Percentiles rank a stretch among this genome's conserved stretches.
phyloP scores from a whole-genome alignment of 108 stramenopile species.

The Cyclotella kingstonii region DNA sequence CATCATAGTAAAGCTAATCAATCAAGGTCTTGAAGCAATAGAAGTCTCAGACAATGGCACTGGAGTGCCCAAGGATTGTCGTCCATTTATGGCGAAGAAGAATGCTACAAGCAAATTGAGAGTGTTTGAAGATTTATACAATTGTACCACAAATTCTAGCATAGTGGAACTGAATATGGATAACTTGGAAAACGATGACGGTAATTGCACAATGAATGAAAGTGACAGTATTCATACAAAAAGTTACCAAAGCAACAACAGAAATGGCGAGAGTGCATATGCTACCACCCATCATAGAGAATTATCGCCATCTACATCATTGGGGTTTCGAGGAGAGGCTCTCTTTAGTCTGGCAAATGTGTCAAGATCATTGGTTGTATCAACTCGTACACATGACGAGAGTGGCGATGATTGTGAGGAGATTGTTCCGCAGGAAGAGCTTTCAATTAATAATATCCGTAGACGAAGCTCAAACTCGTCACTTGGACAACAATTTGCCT shows the following conservation, averaged over 20 bases:
- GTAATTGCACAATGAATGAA: too few species aligned
- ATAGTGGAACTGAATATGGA: slow-evolving; percentile 1
- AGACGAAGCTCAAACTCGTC: not conserved
- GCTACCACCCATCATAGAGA: not conserved
- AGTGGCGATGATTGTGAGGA: not conserved
- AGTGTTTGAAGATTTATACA: slow-evolving; percentile 74
- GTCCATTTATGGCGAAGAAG: slow-evolving; percentile 63
- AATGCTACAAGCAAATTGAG: slow-evolving; percentile 87
- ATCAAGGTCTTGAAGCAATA: slow-evolving; percentile 76
- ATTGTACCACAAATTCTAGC: slow-evolving; percentile 1
- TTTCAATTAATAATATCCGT: not conserved
- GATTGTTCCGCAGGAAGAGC: not conserved
- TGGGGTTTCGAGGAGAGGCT: slow-evolving; percentile 91
- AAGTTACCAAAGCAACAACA: not conserved
- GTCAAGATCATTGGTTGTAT: slow-evolving; percentile 54
- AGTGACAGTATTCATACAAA: too few species aligned
- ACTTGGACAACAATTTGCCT: slow-evolving; percentile 64
- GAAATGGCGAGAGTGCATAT: not conserved
- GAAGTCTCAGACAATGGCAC: slow-evolving; percentile 86
- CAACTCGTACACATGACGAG: slow-evolving; percentile 63
- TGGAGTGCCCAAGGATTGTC: slow-evolving; percentile 65
- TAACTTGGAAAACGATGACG: slow-evolving; percentile 5
- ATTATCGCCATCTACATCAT: slow-evolving; percentile 2
- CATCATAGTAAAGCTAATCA: slow-evolving; percentile 65
- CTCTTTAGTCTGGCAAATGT: slow-evolving; percentile 79